Evolutionary conservation across 768 basidiomycete species (phyloP).

Genomic region (Leccinum olivaceopallidum): DNA sequence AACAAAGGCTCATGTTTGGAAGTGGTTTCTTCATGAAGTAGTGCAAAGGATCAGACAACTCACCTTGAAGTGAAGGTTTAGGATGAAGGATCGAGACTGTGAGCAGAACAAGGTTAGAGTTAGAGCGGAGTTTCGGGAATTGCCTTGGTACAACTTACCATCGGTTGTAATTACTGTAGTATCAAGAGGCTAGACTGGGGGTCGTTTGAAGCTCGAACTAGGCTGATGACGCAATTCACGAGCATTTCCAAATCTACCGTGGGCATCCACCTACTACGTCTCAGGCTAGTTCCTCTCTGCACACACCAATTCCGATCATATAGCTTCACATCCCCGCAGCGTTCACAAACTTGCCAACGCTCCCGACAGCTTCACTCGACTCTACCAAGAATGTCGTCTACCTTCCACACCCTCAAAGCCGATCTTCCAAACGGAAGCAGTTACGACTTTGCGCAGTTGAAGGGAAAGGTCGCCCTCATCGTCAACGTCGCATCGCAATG

Average conservation of each 20-base stretch:
- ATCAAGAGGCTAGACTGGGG: too few species aligned
- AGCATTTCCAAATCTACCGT: not conserved
- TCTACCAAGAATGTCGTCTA: conserved; percentile 23
- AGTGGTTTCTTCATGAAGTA: conserved; percentile 23
- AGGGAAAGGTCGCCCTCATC: conserved; percentile 76
- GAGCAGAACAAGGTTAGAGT: too few species aligned
- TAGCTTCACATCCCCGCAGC: not conserved
- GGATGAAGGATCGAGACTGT: too few species aligned
- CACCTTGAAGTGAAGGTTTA: conserved; percentile 6
- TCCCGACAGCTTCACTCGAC: conserved; percentile 14
- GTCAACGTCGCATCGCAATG: conserved; percentile 80
- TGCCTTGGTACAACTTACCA: not conserved
- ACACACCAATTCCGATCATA: not conserved
- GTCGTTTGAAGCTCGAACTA: too few species aligned
- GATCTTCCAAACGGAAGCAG: conserved; percentile 54
- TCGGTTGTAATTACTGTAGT: too few species aligned
- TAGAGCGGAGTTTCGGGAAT: conserved; percentile 8
- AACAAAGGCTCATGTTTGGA: conserved; percentile 29
- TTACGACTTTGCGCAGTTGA: conserved; percentile 66
- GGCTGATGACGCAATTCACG: too few species aligned
- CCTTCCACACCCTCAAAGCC: conserved; percentile 72
- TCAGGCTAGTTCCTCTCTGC: not conserved
- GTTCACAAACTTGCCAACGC: conserved; percentile 2
- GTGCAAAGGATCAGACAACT: conserved; percentile 1
- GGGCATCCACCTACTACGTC: not conserved